Evolutionary conservation across 768 basidiomycete genomes (phyloP).

Genomic region (Leccinum disarticulatum): DNA sequence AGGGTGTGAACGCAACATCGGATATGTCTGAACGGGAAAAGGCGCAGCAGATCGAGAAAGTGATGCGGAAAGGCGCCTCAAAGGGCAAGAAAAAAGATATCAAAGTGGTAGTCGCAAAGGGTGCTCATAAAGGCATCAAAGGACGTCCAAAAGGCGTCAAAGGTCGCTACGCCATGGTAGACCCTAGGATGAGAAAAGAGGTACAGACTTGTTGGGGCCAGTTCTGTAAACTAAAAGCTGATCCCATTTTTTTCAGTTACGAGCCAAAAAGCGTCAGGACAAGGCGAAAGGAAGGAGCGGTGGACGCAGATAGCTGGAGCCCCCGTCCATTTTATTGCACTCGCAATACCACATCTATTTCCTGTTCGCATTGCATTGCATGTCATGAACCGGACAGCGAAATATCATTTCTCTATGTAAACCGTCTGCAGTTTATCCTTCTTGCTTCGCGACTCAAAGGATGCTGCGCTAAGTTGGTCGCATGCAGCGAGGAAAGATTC

Average conservation of each 20-base stretch:
- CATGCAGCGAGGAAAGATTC: constrained; percentile 41
- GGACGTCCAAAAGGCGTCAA: constrained; percentile 96
- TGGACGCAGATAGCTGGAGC: constrained; percentile 34
- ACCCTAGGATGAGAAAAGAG: constrained; percentile 92
- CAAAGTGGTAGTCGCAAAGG: constrained; percentile 91
- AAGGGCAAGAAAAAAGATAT: constrained; percentile 72
- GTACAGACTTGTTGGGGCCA: constrained; percentile 32
- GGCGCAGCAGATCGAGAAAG: constrained; percentile 87
- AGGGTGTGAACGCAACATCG: constrained; percentile 82
- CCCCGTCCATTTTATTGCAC: not conserved
- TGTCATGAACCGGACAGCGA: not conserved
- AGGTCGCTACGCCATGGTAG: constrained; percentile 93
- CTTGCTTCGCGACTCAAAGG: constrained; percentile 28
- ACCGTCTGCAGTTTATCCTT: constrained; percentile 7
- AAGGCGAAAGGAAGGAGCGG: constrained; percentile 62
- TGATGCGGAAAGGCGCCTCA: constrained; percentile 80
- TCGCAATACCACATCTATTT: not conserved
- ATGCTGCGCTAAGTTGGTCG: constrained; percentile 40
- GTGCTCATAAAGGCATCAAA: constrained; percentile 83
- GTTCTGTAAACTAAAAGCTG: constrained; percentile 3
- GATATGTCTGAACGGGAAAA: constrained; percentile 97
- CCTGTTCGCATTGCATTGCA: not conserved
- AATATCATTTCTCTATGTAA: constrained; percentile 11
- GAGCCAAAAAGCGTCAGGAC: constrained; percentile 78
- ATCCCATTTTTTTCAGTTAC: constrained; percentile 48